Evolutionary conservation across 108 stramenopile species (phyloP).

Genomic region (Pseudonitzschia multiseries): DNA sequence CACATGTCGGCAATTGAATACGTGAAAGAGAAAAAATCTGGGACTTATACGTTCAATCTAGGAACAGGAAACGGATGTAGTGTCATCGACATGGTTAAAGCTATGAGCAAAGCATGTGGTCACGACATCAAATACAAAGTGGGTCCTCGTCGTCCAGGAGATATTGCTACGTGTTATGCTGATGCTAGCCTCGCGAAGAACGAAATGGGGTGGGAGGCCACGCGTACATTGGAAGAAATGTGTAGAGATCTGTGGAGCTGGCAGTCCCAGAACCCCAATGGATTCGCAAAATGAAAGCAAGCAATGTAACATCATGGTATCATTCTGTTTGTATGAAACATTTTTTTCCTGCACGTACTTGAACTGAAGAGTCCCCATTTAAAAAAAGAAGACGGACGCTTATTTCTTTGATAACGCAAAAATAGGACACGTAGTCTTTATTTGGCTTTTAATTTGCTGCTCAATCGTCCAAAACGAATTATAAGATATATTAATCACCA

Average conservation of each 20-base stretch:
- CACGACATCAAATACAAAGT: conserved; percentile 87
- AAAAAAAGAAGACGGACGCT: too few relatives aligned
- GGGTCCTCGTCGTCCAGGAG: conserved; percentile 89
- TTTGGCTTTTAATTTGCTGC: too few relatives aligned
- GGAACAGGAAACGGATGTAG: conserved; percentile 94
- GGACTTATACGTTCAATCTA: conserved; percentile 88
- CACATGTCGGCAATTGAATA: conserved; percentile 92
- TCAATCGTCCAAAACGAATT: too few relatives aligned
- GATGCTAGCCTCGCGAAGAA: conserved; percentile 86
- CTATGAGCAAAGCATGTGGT: conserved; percentile 93
- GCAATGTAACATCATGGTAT: background rate
- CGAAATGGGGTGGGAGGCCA: conserved; percentile 97
- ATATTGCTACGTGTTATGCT: conserved; percentile 95
- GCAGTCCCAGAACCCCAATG: conserved; percentile 97
- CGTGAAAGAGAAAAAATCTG: conserved; percentile 43
- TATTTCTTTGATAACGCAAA: too few relatives aligned
- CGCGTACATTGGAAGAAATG: conserved; percentile 90
- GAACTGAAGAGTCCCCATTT: too few relatives aligned
- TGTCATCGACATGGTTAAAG: conserved; percentile 94
- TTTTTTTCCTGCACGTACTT: too few relatives aligned
- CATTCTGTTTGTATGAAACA: too few relatives aligned
- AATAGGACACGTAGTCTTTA: too few relatives aligned
- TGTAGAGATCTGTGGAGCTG: conserved; percentile 95
- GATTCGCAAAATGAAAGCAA: conserved; percentile 45
- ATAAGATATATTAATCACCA: too few relatives aligned